phyloP scores from a whole-genome alignment of 768 basidiomycete species.

The Termitomyces sp. region DNA sequence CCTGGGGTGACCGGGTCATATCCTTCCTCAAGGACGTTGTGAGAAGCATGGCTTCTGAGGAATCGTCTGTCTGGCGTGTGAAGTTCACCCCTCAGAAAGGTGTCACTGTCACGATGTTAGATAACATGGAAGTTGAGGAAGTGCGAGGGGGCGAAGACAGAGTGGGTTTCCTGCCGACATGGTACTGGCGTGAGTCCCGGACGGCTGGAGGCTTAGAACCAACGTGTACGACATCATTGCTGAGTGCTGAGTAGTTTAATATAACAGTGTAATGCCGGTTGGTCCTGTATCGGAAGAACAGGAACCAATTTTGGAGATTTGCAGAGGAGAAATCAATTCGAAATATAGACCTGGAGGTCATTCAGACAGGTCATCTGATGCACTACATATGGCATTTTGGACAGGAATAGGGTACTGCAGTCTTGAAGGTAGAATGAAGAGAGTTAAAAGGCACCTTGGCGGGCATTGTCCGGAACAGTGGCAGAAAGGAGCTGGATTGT shows the following conservation, averaged over 20 bases:
- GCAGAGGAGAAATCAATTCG: conserved; percentile 10
- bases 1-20: conserved; percentile 67
- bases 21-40: conserved; percentile 40
- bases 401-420: conserved; percentile 1
- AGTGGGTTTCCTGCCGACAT: conserved; percentile 72
- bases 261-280: conserved; percentile 7
- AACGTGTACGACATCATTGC: background rate
- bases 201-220: background rate
- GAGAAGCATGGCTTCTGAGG: conserved; percentile 17
- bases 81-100: conserved; percentile 57
- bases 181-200: conserved; percentile 52
- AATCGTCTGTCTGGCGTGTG: conserved; percentile 60
- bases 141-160: conserved; percentile 65
- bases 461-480: background rate
- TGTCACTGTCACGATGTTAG: conserved; percentile 43
- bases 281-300: conserved; percentile 14
- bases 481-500: background rate
- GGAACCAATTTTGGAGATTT: conserved; percentile 9
- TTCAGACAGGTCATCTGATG: conserved; percentile 28
- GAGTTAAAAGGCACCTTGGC: background rate
- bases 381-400: conserved; percentile 3
- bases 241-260: conserved; percentile 19
- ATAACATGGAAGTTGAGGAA: conserved; percentile 43
- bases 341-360: conserved; percentile 20
- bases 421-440: conserved; percentile 1